These are phyloP conservation scores for Chytriomyces hyalinus DNA, from an alignment of 192 early-diverging fungal species.

Conservation along the genomic window DNA sequence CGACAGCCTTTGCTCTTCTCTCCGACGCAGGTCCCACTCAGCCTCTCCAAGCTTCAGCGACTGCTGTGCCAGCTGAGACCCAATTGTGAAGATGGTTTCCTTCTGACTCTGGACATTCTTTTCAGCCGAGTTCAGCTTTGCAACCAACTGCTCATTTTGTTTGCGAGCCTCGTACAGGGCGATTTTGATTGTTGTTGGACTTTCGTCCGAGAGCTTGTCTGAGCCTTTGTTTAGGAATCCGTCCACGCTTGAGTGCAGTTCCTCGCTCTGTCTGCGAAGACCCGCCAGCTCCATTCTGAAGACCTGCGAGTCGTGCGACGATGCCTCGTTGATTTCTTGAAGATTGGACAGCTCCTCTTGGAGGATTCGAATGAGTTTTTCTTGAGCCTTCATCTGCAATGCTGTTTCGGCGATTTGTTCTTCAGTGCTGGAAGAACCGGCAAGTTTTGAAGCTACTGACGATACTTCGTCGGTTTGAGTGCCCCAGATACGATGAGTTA, in stretches of 20 bases:
- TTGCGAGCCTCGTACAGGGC: constrained; percentile 27
- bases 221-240: not conserved
- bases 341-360: not conserved
- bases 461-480: constrained; percentile 12
- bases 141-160: constrained; percentile 2
- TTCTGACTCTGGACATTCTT: not conserved
- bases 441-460: not conserved
- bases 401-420: not conserved
- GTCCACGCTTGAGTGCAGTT: constrained; percentile 9
- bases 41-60: constrained; percentile 23
- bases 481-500: constrained; percentile 1
- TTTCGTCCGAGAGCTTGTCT: not conserved
- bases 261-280: constrained; percentile 2
- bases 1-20: constrained; percentile 13
- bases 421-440: not conserved
- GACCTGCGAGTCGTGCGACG: not conserved
- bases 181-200: constrained; percentile 4
- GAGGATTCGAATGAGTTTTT: constrained; percentile 23
- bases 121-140: constrained; percentile 10
- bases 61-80: constrained; percentile 29
- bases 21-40: constrained; percentile 34
- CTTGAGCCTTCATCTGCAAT: constrained; percentile 4
- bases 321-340: not conserved
- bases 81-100: constrained; percentile 25
- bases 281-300: constrained; percentile 16